Percentiles rank a stretch among this genome's conserved stretches.
Conservation (phyloP, 2,329 filamentous ascomycete genomes). For the Trichophyton simii region DNA sequence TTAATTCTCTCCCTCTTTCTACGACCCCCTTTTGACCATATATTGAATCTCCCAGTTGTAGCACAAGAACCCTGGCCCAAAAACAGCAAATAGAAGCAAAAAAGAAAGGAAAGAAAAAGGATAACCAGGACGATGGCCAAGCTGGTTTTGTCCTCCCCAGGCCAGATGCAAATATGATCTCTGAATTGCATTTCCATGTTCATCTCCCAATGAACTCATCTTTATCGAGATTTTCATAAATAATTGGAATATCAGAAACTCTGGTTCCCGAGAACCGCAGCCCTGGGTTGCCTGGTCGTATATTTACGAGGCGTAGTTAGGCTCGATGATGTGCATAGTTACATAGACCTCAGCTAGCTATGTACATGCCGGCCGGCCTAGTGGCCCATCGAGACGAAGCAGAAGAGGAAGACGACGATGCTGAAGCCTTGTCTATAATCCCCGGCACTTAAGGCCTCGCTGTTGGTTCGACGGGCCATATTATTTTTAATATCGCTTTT, state of each 20-base stretch:
- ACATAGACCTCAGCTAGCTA: neutral
- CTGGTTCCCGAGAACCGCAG: neutral
- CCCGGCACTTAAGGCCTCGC: neutral
- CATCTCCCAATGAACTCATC: neutral
- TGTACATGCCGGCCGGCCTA: neutral
- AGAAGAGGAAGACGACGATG: neutral
- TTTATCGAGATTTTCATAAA: neutral
- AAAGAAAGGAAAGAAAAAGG: neutral
- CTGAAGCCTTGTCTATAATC: neutral
- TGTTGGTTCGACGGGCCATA: too few species aligned
- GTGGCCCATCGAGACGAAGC: too few species aligned
- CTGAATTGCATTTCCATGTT: neutral
- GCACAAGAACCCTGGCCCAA: neutral
- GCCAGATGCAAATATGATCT: conserved; percentile 2
- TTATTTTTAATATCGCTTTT: too few species aligned
- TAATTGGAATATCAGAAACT: neutral
- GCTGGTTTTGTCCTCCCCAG: neutral
- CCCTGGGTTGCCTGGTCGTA: neutral
- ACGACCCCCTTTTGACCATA: neutral
- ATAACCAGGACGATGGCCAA: neutral
- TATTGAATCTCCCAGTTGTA: neutral
- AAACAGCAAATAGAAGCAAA: neutral
- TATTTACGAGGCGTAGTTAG: neutral
- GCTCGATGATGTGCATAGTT: too few species aligned
- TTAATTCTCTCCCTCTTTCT: too few species aligned